Percentiles rank a stretch among this genome's conserved stretches.
Conservation (phyloP, 2,329 filamentous ascomycete species). For the Fusarium sp. region DNA sequence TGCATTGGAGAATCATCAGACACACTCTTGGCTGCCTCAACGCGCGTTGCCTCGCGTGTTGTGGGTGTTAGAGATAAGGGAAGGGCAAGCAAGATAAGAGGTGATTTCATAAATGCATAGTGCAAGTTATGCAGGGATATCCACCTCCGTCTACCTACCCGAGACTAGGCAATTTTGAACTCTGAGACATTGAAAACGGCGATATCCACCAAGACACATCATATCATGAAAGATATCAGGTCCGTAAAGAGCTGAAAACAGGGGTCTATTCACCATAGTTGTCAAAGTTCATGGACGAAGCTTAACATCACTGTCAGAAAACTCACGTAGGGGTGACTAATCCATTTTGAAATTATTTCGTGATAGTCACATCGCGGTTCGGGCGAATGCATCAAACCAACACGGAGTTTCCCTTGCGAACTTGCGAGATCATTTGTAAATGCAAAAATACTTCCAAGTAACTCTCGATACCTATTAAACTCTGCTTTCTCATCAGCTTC, state of each 20-base stretch:
- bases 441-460: too few species aligned
- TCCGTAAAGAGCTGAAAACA: neutral
- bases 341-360: too few species aligned
- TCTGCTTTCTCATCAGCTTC: neutral
- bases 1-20: neutral
- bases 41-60: neutral
- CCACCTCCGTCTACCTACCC: neutral
- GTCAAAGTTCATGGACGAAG: neutral
- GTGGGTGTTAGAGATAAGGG: neutral
- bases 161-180: neutral
- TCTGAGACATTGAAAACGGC: neutral
- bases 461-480: too few species aligned
- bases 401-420: neutral
- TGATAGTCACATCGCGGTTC: fast-evolving
- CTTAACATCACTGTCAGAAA: neutral
- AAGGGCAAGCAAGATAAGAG: neutral
- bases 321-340: neutral
- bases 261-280: neutral
- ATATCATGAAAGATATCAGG: neutral
- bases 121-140: neutral
- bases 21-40: neutral
- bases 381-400: fast-evolving
- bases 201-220: neutral
- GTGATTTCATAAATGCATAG: neutral
- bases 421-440: fast-evolving